A percentile compares a stretch with the other conserved stretches of the same genome.
Evolutionary conservation across 2,329 filamentous ascomycete species (phyloP).

Genomic region (Pseudocercospora fuligena): DNA sequence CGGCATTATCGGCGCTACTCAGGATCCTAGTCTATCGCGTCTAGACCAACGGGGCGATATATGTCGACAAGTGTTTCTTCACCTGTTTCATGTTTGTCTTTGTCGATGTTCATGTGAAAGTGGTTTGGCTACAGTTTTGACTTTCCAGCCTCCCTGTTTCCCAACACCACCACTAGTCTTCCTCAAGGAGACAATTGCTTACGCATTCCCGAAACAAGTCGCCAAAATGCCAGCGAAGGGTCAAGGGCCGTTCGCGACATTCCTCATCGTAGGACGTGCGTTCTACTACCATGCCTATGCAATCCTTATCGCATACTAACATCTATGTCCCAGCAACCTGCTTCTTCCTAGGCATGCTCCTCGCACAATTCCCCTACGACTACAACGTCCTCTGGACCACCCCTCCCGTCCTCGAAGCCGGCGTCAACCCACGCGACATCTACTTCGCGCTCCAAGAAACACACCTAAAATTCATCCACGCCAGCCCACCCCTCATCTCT

Average conservation of each 20-base stretch:
- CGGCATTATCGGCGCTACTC: not conserved
- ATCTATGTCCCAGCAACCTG: conserved; percentile 62
- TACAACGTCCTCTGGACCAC: conserved; percentile 84
- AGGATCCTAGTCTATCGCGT: not conserved
- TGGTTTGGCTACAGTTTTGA: not conserved
- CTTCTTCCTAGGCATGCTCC: conserved; percentile 98
- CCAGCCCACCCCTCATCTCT: conserved; percentile 86
- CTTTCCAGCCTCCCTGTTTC: not conserved
- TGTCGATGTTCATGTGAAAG: conserved; percentile 4
- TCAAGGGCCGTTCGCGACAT: conserved; percentile 77
- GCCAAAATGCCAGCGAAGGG: conserved; percentile 37
- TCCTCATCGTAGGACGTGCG: conserved; percentile 94
- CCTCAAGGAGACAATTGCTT: not conserved
- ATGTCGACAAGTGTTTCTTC: not conserved
- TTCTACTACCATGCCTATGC: conserved; percentile 33
- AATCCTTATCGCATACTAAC: conserved; percentile 14
- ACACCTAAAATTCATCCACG: conserved; percentile 89
- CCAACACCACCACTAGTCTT: not conserved
- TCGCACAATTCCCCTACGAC: conserved; percentile 95
- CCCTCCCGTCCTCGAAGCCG: conserved; percentile 47
- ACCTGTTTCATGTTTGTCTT: not conserved
- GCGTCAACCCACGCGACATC: conserved; percentile 49
- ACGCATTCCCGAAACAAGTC: conserved; percentile 12
- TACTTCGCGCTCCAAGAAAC: conserved; percentile 87
- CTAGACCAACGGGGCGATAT: not conserved